phyloP scores from a whole-genome alignment of 352 stramenopile genomes.

The Globisporangium carolinianum region DNA sequence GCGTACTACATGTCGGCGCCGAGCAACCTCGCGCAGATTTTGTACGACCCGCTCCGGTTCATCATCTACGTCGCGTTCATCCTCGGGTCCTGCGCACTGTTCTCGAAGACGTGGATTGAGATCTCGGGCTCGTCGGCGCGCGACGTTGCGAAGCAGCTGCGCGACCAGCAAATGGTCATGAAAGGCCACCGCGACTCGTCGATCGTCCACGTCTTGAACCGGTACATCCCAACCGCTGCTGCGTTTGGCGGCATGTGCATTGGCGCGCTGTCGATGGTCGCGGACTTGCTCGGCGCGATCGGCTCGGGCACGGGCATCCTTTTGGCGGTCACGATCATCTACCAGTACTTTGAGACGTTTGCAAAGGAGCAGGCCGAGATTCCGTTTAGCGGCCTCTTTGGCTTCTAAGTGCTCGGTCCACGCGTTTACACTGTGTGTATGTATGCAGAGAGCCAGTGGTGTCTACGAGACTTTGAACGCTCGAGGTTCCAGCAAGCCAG shows the following conservation, averaged over 20 bases:
- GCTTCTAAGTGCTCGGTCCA: conserved; percentile 48
- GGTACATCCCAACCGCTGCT: conserved; percentile 98
- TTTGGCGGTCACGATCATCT: conserved; percentile 99
- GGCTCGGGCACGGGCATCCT: conserved; percentile 98
- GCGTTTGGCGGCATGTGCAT: conserved; percentile 99
- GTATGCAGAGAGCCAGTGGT: too few species aligned
- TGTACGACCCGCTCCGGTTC: conserved; percentile 98
- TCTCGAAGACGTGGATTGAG: conserved; percentile 99
- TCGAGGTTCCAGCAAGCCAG: neutral
- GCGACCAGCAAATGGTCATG: conserved; percentile 99
- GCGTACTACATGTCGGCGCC: conserved; percentile 98
- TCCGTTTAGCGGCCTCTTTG: conserved; percentile 71
- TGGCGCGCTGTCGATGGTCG: conserved; percentile 97
- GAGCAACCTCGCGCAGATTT: conserved; percentile 92
- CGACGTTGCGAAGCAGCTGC: conserved; percentile 98
- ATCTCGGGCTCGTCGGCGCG: conserved; percentile 95
- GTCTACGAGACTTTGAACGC: too few species aligned
- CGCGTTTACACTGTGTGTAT: too few species aligned
- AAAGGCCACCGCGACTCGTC: conserved; percentile 97
- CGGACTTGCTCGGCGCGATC: conserved; percentile 98
- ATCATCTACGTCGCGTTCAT: conserved; percentile 99
- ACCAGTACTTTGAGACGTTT: conserved; percentile 99
- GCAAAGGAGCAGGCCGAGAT: conserved; percentile 90
- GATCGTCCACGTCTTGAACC: conserved; percentile 98
- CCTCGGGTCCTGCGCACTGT: conserved; percentile 96